A percentile compares a stretch with the other conserved stretches of the same genome.
phyloP scores from a whole-genome alignment of 805 yeast species.

The Torulaspora microellipsoides region DNA sequence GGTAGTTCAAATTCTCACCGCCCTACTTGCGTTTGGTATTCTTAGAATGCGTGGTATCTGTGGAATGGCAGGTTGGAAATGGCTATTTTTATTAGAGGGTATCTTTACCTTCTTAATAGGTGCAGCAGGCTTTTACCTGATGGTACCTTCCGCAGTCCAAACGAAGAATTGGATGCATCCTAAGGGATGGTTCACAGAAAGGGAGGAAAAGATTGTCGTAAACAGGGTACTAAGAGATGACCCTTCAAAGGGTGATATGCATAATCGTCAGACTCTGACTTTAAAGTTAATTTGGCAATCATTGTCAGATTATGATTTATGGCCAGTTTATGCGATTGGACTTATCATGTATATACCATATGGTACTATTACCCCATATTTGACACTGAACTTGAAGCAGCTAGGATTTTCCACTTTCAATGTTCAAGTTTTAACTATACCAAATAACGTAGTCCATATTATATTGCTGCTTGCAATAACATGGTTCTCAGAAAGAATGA shows the following conservation, averaged over 20 bases:
- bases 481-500: slow-evolving; percentile 35
- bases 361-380: slow-evolving; percentile 37
- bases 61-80: slow-evolving; percentile 57
- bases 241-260: slow-evolving; percentile 64
- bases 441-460: slow-evolving; percentile 41
- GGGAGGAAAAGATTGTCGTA: slow-evolving; percentile 55
- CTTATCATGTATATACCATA: slow-evolving; percentile 39
- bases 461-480: slow-evolving; percentile 36
- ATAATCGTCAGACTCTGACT: slow-evolving; percentile 51
- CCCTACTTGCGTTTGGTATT: slow-evolving; percentile 50
- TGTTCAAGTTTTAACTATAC: slow-evolving; percentile 50
- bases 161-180: slow-evolving; percentile 46
- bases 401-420: slow-evolving; percentile 51
- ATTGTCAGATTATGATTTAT: slow-evolving; percentile 46
- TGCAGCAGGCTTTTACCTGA: slow-evolving; percentile 39
- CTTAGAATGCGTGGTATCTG: slow-evolving; percentile 45
- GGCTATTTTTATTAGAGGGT: slow-evolving; percentile 66
- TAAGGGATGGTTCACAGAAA: slow-evolving; percentile 49
- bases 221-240: slow-evolving; percentile 59
- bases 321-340: slow-evolving; percentile 54
- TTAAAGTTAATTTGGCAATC: slow-evolving; percentile 38
- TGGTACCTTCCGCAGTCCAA: slow-evolving; percentile 55
- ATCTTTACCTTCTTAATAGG: slow-evolving; percentile 53
- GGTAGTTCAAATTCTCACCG: slow-evolving; percentile 42
- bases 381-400: slow-evolving; percentile 44